These are phyloP conservation scores for Marasmius sp. DNA, from an alignment of 1,284 basidiomycete species.

Conservation along the genomic window DNA sequence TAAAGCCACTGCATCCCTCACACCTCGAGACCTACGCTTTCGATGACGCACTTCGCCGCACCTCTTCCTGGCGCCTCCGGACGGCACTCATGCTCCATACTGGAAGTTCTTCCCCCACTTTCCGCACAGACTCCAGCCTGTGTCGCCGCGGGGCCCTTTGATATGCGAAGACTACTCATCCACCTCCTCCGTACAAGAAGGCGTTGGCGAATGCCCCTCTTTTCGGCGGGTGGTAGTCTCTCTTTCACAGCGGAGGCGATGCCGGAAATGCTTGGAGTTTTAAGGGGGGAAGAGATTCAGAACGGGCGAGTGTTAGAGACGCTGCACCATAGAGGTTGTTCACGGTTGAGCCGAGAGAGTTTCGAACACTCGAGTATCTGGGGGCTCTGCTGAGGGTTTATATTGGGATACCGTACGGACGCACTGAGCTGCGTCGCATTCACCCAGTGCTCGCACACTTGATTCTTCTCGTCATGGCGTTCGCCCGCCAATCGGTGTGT, in stretches of 20 bases:
- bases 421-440: background rate
- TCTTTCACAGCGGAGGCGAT: constrained; percentile 11
- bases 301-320: constrained; percentile 10
- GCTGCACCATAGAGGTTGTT: constrained; percentile 11
- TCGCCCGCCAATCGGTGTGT: background rate
- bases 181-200: constrained; percentile 4
- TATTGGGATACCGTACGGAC: background rate
- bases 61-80: constrained; percentile 14
- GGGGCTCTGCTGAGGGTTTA: too few species aligned
- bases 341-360: constrained; percentile 10
- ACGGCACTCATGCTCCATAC: constrained; percentile 4
- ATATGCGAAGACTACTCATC: background rate
- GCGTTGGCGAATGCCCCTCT: constrained; percentile 3
- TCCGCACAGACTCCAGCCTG: constrained; percentile 15
- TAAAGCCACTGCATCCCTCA: background rate
- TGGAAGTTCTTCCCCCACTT: background rate
- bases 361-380: constrained; percentile 9
- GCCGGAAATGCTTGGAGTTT: constrained; percentile 17
- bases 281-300: background rate
- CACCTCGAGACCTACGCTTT: constrained; percentile 3
- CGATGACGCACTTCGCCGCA: constrained; percentile 8
- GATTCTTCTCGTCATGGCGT: background rate
- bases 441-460: constrained; percentile 1
- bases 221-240: background rate
- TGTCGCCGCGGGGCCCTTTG: constrained; percentile 13